Evolutionary conservation across 352 stramenopile genomes (phyloP), one percentile per base, ranked within the genome.

Genomic region (Hyphochytrium catenoides): DNA sequence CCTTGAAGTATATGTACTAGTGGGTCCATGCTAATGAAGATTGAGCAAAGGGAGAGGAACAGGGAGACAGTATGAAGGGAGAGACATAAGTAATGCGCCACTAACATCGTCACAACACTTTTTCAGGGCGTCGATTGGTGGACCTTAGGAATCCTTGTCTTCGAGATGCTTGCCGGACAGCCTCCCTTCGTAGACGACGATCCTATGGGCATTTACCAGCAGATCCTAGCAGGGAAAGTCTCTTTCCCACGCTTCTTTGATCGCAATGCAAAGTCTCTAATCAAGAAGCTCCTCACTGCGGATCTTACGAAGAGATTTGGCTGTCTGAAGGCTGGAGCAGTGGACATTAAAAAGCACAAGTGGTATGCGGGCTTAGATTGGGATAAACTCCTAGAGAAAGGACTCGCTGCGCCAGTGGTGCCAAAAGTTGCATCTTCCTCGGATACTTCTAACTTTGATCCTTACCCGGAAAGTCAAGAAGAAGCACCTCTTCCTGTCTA

Each of bases 271-370:
- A 96, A 95, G 50, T 75, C 68, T 12, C 55, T 96, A 21, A 92
- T 95, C 61, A 95, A 95, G 59, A 85, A 90, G 28, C 58, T 97
- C 47, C 67, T 97, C 25, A 84, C 73, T 28, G 59, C 76, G 0
- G 85, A 97, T 44, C 60, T 95, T n/a, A 95, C 84, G 2, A 93
- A 94, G 54, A 74, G 87, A 31, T 94, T 89, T 44, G 87, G 87
- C 23, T 95, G 83, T 57, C 58, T 95, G 16, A 95, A 95, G 65
- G 81, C 75, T 40, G 86, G 85, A 5, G 76, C 86, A 2, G 52
- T 79, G 25, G 87, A 97, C 50, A 91, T 97, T 38, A 95, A 94
- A 59, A 88, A 87, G 39, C 76, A 94, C 62, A 95, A 93, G 57
- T 97, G 85, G 54, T 94, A 95, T 46, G 45, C 53, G 14, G 74